phyloP scores from a whole-genome alignment of 2,329 filamentous ascomycete species.

The Clonostachys sp. region DNA sequence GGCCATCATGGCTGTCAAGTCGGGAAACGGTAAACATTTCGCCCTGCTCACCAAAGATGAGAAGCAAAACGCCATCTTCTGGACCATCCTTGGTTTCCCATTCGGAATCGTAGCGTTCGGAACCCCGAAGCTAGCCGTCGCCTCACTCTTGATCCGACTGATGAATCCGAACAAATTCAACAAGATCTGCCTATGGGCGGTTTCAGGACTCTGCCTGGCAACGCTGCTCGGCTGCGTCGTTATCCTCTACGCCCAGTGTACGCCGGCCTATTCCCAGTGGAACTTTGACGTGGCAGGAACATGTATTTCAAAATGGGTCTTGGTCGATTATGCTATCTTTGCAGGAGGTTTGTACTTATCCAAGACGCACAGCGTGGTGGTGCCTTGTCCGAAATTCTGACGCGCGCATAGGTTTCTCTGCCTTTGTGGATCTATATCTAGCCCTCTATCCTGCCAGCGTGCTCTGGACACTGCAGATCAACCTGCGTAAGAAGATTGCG shows the following conservation, averaged over 20 bases:
- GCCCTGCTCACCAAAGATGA: constrained; percentile 4
- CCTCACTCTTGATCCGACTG: constrained; percentile 27
- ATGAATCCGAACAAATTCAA: constrained; percentile 27
- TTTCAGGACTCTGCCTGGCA: constrained; percentile 20
- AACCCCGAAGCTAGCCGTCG: constrained; percentile 34
- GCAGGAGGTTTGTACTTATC: constrained; percentile 23
- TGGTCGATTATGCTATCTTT: constrained; percentile 32
- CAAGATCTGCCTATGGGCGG: constrained; percentile 24
- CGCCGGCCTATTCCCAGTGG: constrained; percentile 31
- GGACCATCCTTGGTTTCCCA: constrained; percentile 26
- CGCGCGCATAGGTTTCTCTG: constrained; percentile 19
- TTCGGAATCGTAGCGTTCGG: constrained; percentile 30
- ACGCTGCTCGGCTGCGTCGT: constrained; percentile 23
- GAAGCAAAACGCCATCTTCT: constrained; percentile 11
- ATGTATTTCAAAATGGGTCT: constrained; percentile 24
- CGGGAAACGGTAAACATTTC: constrained; percentile 13
- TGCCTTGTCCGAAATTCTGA: background rate
- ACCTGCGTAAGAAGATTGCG: constrained; percentile 31
- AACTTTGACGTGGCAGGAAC: constrained; percentile 21
- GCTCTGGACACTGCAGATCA: constrained; percentile 27
- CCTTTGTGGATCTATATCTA: constrained; percentile 31
- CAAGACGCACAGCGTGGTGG: background rate
- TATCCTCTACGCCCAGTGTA: constrained; percentile 35
- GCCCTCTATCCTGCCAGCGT: constrained; percentile 32
- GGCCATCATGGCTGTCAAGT: constrained; percentile 8